These are phyloP conservation scores for Hordeum vulgare DNA, from an alignment of 176 grass and related monocot species.

Conservation along the genomic window MorexV3_pseudomolecules_assembly NC_058520.1:174875338-174875837, in stretches of 20 bases:
- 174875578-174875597: slow-evolving; percentile 44
- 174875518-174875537: slow-evolving; percentile 24
- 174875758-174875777: slow-evolving; percentile 41
- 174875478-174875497: slow-evolving; percentile 48
- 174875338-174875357: slow-evolving; percentile 16
- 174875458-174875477: slow-evolving; percentile 29
- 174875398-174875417: slow-evolving; percentile 83
- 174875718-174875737: slow-evolving; percentile 71
- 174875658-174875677: background rate
- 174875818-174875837: slow-evolving; percentile 34
- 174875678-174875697: background rate
- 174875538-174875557: background rate
- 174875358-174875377: slow-evolving; percentile 12
- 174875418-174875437: slow-evolving; percentile 67
- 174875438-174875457: slow-evolving; percentile 79
- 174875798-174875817: slow-evolving; percentile 39
- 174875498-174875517: background rate
- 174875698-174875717: slow-evolving; percentile 1
- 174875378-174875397: slow-evolving; percentile 77
- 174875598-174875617: slow-evolving; percentile 70
- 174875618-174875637: slow-evolving; percentile 28
- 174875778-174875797: slow-evolving; percentile 24
- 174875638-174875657: background rate
- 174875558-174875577: background rate
- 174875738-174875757: slow-evolving; percentile 48